These are phyloP conservation scores for Thielaviopsis populi DNA, from an alignment of 2,329 filamentous ascomycete genomes.

Conservation along the genomic window DNA sequence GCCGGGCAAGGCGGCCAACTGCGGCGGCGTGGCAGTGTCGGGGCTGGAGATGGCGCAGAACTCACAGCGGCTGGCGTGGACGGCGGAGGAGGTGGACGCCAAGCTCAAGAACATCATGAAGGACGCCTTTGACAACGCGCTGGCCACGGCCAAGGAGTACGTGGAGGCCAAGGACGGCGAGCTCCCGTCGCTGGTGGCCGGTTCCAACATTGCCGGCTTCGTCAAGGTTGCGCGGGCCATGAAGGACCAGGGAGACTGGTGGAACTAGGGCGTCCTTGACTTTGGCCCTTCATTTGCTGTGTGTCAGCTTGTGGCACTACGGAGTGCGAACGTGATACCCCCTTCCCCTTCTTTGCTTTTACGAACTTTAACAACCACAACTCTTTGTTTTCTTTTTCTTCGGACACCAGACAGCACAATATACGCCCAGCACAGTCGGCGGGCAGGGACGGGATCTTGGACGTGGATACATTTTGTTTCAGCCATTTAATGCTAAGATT, in stretches of 20 bases:
- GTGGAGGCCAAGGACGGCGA: constrained; percentile 64
- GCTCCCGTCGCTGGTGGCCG: constrained; percentile 78
- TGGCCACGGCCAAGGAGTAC: constrained; percentile 81
- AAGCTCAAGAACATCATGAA: constrained; percentile 94
- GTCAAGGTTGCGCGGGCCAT: constrained; percentile 91
- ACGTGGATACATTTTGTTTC: too few species aligned
- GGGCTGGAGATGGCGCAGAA: constrained; percentile 99
- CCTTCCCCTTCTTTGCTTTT: background rate
- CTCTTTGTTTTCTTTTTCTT: too few species aligned
- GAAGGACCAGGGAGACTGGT: constrained; percentile 97
- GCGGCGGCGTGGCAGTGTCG: constrained; percentile 90
- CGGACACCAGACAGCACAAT: too few species aligned
- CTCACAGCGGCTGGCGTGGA: constrained; percentile 74
- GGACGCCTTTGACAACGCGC: constrained; percentile 75
- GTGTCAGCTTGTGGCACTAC: too few species aligned
- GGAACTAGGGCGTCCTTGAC: constrained; percentile 27
- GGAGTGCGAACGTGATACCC: too few species aligned
- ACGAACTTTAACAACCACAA: too few species aligned
- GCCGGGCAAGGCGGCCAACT: constrained; percentile 93
- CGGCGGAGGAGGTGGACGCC: constrained; percentile 72
- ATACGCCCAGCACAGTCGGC: too few species aligned
- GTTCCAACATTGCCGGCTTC: constrained; percentile 95
- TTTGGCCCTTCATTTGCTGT: too few species aligned
- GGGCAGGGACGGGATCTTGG: too few species aligned
- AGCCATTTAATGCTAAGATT: too few species aligned